Percentiles rank a stretch among this genome's conserved stretches.
Conservation (phyloP, 2,329 filamentous ascomycete species). For the Fonsecaea nubica region DNA sequence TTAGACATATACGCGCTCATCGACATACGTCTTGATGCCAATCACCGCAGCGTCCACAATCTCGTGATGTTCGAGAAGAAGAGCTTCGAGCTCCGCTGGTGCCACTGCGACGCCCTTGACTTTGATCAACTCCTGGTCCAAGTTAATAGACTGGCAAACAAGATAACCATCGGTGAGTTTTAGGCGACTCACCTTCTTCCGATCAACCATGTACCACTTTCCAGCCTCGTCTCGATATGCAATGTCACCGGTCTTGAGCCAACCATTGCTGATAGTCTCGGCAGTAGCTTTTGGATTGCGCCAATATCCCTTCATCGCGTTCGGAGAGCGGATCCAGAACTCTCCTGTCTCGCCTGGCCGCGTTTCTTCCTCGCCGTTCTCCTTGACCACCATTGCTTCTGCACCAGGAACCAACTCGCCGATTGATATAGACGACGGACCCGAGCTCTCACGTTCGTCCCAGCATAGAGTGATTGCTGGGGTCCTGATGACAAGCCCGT, state of each 20-base stretch:
- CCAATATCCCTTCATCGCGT: slow-evolving; percentile 79
- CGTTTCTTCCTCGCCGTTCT: slow-evolving; percentile 73
- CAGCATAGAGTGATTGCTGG: slow-evolving; percentile 63
- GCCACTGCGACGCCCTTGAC: slow-evolving; percentile 62
- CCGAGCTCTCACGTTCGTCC: slow-evolving; percentile 64
- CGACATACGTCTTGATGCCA: slow-evolving; percentile 48
- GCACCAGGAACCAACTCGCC: slow-evolving; percentile 71
- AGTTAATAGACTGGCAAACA: neutral
- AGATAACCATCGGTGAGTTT: too few relatives aligned
- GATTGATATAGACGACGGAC: slow-evolving; percentile 66
- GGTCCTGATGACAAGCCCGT: slow-evolving; percentile 7
- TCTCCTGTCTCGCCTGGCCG: slow-evolving; percentile 78
- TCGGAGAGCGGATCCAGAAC: slow-evolving; percentile 81
- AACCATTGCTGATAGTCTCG: slow-evolving; percentile 79
- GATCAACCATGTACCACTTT: slow-evolving; percentile 86
- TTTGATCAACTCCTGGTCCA: slow-evolving; percentile 53
- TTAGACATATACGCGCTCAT: slow-evolving; percentile 9
- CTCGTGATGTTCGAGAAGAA: slow-evolving; percentile 53
- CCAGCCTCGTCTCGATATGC: slow-evolving; percentile 83
- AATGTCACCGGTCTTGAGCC: slow-evolving; percentile 97
- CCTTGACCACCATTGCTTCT: slow-evolving; percentile 69
- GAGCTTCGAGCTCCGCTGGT: slow-evolving; percentile 56
- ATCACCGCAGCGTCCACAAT: slow-evolving; percentile 57
- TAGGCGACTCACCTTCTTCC: slow-evolving; percentile 72
- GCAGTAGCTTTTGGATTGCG: slow-evolving; percentile 84